Evolutionary conservation across 192 early-diverging fungal species (phyloP), one percentile per base, ranked within the genome.

Genomic region (Rhizophagus clarus): DNA sequence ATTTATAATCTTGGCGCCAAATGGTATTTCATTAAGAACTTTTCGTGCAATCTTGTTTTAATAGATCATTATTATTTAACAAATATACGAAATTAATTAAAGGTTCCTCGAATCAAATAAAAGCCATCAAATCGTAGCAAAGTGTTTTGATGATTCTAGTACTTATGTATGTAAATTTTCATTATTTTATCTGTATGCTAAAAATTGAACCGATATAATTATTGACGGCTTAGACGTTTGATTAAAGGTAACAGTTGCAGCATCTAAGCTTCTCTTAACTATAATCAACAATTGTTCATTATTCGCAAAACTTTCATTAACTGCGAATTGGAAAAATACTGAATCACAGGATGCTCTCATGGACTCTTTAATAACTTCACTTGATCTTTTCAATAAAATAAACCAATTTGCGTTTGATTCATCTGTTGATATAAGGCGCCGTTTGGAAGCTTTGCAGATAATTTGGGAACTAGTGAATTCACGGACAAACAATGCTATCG

Each of bases 391-490:
- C 42, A 71, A 77, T 22, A 72, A 81, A 2, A 84, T 89, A 20
- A 79, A 83, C 28, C 37, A 74, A 22, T 69, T 85, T 79, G 66
- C 85, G 42, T 82, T 68, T 31, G 81, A 85, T 11, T 64, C 83
- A 29, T 49, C 56, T 32, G 72, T 70, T 12, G 83, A 84, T 61
- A 72, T 81, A 26, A 81, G 80, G 47, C 56, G 68, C 11, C 76
- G 85, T 15, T 75, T 88, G 26, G 81, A 87, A 42, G 82, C 84
- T 28, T 79, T 88, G 17, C 87, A 89, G 69, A 82, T 89, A 61
- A 80, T 84, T n/a, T 88, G 84, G 84, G 79, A 74, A 37, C 69
- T 88, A 60, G 82, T 81, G 8, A 80, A 83, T 73, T 51, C 85
- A 8, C 80, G 71, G 37, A 79, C 80, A 24, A 60, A 76, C 61